Conservation (phyloP, 352 stramenopile genomes). For the Phytophthora pini region DNA sequence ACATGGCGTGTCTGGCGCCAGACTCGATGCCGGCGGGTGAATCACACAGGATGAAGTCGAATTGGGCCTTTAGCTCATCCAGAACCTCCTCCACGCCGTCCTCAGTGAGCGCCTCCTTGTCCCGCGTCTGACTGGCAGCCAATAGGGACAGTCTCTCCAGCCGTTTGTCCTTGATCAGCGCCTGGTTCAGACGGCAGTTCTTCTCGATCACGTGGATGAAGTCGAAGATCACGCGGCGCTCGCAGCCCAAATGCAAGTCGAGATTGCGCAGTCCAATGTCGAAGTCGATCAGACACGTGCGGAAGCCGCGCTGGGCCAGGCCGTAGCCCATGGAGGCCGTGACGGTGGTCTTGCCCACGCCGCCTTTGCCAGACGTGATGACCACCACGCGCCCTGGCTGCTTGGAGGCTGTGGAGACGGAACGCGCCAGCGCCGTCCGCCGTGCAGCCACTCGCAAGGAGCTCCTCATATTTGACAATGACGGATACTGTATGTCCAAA, state of each 20-base stretch:
- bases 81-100: conserved; percentile 87
- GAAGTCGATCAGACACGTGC: conserved; percentile 94
- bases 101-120: conserved; percentile 92
- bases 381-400: conserved; percentile 80
- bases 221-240: conserved; percentile 95
- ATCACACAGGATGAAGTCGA: conserved; percentile 93
- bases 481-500: no score
- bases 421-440: conserved; percentile 18
- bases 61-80: conserved; percentile 81
- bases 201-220: conserved; percentile 94
- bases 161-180: conserved; percentile 92
- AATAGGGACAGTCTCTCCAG: conserved; percentile 86
- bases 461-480: conserved; percentile 13
- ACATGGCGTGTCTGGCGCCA: conserved; percentile 92
- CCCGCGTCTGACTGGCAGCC: conserved; percentile 90
- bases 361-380: conserved; percentile 93
- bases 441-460: conserved; percentile 10
- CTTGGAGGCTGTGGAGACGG: conserved; percentile 16
- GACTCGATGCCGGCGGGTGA: conserved; percentile 92
- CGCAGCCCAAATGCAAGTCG: conserved; percentile 92
- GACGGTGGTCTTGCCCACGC: conserved; percentile 93
- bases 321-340: conserved; percentile 90
- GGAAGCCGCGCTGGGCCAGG: conserved; percentile 80
- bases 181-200: conserved; percentile 90
- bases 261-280: conserved; percentile 94